Evolutionary conservation across 2,329 filamentous ascomycete species (phyloP).

Genomic region (Diaporthe sp.): DNA sequence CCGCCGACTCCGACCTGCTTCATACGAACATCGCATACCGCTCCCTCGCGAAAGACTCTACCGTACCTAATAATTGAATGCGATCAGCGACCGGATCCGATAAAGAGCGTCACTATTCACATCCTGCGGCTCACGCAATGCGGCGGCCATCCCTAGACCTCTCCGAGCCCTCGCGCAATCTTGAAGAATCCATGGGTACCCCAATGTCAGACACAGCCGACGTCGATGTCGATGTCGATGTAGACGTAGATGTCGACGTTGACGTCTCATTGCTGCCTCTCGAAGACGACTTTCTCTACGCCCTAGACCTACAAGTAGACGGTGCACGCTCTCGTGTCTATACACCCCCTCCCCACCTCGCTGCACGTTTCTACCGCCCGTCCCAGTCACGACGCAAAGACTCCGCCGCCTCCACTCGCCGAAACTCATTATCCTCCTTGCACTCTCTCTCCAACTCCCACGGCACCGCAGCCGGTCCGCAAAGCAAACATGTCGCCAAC

Average conservation of each 20-base stretch:
- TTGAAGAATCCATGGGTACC: constrained; percentile 48
- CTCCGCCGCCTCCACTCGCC: constrained; percentile 82
- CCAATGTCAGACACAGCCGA: constrained; percentile 44
- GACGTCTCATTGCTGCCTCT: constrained; percentile 31
- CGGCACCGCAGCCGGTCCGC: constrained; percentile 69
- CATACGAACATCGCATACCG: neutral
- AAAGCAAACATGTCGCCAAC: constrained; percentile 84
- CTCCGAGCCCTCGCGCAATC: constrained; percentile 48
- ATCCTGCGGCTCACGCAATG: constrained; percentile 56
- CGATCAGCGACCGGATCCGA: constrained; percentile 4
- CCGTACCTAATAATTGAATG: neutral
- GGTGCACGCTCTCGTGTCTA: constrained; percentile 54
- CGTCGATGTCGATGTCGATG: constrained; percentile 40
- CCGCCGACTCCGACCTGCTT: neutral
- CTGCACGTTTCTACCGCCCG: constrained; percentile 81
- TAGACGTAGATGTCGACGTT: constrained; percentile 40
- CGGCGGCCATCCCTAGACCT: constrained; percentile 49
- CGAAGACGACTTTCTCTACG: constrained; percentile 39
- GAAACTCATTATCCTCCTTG: constrained; percentile 83
- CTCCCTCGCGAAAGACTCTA: neutral
- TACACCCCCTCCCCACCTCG: constrained; percentile 81
- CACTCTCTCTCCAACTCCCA: constrained; percentile 77
- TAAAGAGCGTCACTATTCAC: neutral
- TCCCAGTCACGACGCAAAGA: constrained; percentile 77
- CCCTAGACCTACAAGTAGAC: constrained; percentile 36